Conservation (phyloP, 345 rosid genomes). For the Diplotaxis tenuifolia region DNA sequence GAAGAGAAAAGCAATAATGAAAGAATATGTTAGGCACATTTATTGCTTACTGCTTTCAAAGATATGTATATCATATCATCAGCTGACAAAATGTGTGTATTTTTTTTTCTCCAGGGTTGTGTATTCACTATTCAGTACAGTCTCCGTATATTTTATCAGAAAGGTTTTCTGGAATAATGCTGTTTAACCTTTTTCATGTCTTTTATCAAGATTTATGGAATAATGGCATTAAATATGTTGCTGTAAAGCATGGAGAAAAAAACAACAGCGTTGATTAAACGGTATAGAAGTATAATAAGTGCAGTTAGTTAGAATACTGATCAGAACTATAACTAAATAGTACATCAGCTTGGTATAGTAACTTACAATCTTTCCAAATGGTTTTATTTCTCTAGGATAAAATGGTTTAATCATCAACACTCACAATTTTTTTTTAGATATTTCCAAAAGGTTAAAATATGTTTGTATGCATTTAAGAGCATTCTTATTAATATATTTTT, state of each 20-base stretch:
- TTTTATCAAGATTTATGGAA: not conserved
- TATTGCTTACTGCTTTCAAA: slow-evolving; percentile 25
- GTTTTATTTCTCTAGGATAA: not conserved
- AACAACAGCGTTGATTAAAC: too few relatives aligned
- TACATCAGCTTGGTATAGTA: not conserved
- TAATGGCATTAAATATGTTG: not conserved
- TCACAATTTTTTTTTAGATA: not conserved
- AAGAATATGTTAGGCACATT: slow-evolving; percentile 36
- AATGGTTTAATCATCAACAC: not conserved
- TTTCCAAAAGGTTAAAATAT: not conserved
- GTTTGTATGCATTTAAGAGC: not conserved
- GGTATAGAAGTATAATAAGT: too few relatives aligned
- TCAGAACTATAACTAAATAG: too few relatives aligned
- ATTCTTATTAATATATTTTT: not conserved
- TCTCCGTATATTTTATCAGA: slow-evolving; percentile 14
- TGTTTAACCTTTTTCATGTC: not conserved
- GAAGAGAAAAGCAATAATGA: slow-evolving; percentile 37
- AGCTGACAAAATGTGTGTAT: slow-evolving; percentile 21
- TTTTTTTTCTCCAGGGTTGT: not conserved
- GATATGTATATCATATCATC: slow-evolving; percentile 21
- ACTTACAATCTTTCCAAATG: not conserved
- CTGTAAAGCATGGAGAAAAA: too few relatives aligned
- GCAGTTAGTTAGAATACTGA: too few relatives aligned
- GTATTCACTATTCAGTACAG: slow-evolving; percentile 25
- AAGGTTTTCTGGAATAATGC: not conserved